Evolutionary conservation across 2,329 filamentous ascomycete species (phyloP), one percentile per base, ranked within the genome.

Genomic region (Penicillium vulpinum): DNA sequence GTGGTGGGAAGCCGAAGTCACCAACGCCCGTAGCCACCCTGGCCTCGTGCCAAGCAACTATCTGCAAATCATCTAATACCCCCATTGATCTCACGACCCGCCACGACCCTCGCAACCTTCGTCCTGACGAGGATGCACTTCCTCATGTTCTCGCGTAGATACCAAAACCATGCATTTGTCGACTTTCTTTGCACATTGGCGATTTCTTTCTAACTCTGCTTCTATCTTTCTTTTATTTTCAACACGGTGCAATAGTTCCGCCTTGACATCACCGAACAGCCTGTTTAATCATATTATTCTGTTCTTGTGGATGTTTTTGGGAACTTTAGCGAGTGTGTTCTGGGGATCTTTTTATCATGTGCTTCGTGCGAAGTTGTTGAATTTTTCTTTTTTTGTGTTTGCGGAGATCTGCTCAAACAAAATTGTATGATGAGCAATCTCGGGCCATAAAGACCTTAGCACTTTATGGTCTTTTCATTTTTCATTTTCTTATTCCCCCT

Each of bases 1-100:
- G 21, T 99, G 94, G 94, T 99, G 95, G 94, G 94, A 99, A 78
- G 95, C 95, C 13, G 93, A 97, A 74, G 85, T 97, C 39, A 90
- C 92, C 44, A 80, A 80, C 9, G 73, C 77, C 39, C 73, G 70
- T n/a, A 63, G 69, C 38, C 72, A 67, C 54, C 73, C 81, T 16
- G 86, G 86, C 24, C 75, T 88, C 64, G 86, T 88, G 50, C 86
- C 86, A 3, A 87, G 84, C 63, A 88, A 88, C 72, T 88, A 88
- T 67, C 70, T 88, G 54, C 85, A 88, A 73, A 78, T 80, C 53
- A 85, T 83, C 59, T 81, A 70, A 60, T 61, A 43, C 50, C 52
- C 52, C 49, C 18, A 16, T 38, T 41, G 28, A 36, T 59, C 49
- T 70, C 57, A 71, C 60, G 69, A 70, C 62, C 61, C 57, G 60